These are phyloP conservation scores for Stemphylium lycopersici DNA, from an alignment of 2,329 filamentous ascomycete species.

Conservation along the genomic window DNA sequence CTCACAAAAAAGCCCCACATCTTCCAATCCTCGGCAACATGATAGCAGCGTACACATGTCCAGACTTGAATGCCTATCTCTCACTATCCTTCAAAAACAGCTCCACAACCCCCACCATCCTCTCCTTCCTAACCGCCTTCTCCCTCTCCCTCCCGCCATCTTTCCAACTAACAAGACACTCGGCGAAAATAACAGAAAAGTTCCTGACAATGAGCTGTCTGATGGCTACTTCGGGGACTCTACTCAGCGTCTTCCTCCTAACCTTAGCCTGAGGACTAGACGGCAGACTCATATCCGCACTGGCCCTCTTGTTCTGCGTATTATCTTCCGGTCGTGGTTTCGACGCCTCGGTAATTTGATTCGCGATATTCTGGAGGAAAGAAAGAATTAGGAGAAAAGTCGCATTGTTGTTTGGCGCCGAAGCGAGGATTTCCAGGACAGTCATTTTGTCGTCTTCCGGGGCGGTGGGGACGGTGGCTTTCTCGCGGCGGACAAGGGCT, in stretches of 20 bases:
- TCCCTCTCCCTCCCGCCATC: slow-evolving; percentile 61
- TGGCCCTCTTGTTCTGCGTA: slow-evolving; percentile 28
- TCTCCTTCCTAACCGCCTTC: slow-evolving; percentile 65
- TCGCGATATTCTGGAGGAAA: slow-evolving; percentile 68
- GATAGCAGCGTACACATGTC: too few relatives aligned
- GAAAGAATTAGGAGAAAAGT: slow-evolving; percentile 86
- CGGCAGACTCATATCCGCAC: slow-evolving; percentile 31
- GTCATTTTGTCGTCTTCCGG: slow-evolving; percentile 64
- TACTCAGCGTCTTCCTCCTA: slow-evolving; percentile 47
- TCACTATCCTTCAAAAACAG: slow-evolving; percentile 62
- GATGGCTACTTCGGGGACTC: slow-evolving; percentile 59
- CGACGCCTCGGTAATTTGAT: slow-evolving; percentile 55
- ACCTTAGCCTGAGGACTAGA: slow-evolving; percentile 45
- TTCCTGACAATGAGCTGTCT: slow-evolving; percentile 65
- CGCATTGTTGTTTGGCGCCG: slow-evolving; percentile 78
- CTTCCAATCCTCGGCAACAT: too few relatives aligned
- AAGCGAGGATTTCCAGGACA: slow-evolving; percentile 75
- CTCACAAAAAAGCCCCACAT: too few relatives aligned
- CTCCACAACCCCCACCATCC: slow-evolving; percentile 70
- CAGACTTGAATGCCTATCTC: neutral
- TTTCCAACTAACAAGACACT: slow-evolving; percentile 64
- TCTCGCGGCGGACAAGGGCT: slow-evolving; percentile 43
- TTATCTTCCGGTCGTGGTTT: slow-evolving; percentile 26
- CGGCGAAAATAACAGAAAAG: slow-evolving; percentile 70
- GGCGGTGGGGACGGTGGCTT: slow-evolving; percentile 49